Evolutionary conservation across 805 yeast species (phyloP).

Genomic region (Wilhelminamyces savonicus): DNA sequence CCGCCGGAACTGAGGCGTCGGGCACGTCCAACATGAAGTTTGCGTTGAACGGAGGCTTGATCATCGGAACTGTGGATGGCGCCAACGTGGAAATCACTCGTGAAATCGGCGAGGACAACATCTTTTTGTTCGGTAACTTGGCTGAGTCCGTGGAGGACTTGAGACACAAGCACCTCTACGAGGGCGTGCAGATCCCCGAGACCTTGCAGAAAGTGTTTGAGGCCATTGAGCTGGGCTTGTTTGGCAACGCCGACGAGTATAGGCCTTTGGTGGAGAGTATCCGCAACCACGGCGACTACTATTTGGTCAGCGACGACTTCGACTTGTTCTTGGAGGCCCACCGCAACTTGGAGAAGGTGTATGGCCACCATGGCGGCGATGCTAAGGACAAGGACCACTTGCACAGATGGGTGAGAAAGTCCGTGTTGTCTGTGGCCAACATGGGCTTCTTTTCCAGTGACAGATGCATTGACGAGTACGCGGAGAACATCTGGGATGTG

Average conservation of each 20-base stretch:
- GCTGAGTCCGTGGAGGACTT: constrained; percentile 86
- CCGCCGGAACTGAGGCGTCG: constrained; percentile 96
- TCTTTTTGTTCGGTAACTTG: constrained; percentile 85
- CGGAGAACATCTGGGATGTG: constrained; percentile 88
- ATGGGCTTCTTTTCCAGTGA: constrained; percentile 92
- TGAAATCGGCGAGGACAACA: constrained; percentile 89
- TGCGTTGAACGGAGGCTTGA: constrained; percentile 88
- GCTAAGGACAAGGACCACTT: constrained; percentile 46
- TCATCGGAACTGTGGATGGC: constrained; percentile 94
- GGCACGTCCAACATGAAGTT: constrained; percentile 97
- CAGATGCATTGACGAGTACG: constrained; percentile 86
- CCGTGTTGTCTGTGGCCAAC: constrained; percentile 76
- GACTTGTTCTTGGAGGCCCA: constrained; percentile 84
- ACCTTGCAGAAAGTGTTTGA: constrained; percentile 57
- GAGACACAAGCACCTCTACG: constrained; percentile 66
- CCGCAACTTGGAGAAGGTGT: constrained; percentile 65
- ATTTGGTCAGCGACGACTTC: constrained; percentile 84
- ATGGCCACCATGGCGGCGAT: constrained; percentile 39
- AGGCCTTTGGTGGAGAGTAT: constrained; percentile 64
- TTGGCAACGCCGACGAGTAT: constrained; percentile 68
- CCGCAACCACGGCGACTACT: constrained; percentile 72
- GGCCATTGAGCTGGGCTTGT: constrained; percentile 60
- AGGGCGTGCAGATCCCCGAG: constrained; percentile 54
- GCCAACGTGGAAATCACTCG: constrained; percentile 94
- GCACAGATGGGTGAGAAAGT: constrained; percentile 66